These are phyloP conservation scores for Mucor sp. DNA, from an alignment of 371 early-diverging fungal species.

Conservation along the genomic window DNA sequence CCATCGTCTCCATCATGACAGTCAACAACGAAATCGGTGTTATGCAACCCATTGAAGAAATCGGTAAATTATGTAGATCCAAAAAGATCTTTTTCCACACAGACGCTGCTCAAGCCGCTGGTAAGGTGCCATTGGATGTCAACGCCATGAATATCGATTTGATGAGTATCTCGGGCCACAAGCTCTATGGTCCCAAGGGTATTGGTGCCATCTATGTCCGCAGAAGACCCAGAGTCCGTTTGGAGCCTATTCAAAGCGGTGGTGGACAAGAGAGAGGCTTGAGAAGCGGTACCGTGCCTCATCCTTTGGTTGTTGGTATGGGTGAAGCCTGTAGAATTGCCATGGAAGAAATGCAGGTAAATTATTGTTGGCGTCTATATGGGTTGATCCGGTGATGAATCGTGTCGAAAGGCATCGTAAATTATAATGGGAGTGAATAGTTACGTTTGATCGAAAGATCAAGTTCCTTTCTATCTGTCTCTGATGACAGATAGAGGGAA, in stretches of 20 bases:
- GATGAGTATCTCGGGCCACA: conserved; percentile 98
- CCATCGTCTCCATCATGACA: conserved; percentile 96
- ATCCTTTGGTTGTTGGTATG: conserved; percentile 95
- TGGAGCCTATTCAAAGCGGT: conserved; percentile 94
- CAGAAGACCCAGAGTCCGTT: conserved; percentile 94
- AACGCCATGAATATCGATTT: conserved; percentile 96
- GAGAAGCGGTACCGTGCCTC: conserved; percentile 97
- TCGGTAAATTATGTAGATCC: conserved; percentile 88
- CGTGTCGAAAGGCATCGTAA: conserved; percentile 32
- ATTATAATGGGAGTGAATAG: conserved; percentile 31
- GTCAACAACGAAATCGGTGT: conserved; percentile 99
- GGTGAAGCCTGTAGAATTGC: conserved; percentile 96
- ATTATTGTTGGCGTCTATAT: conserved; percentile 7
- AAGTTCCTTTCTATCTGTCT: neutral
- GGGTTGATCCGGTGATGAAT: conserved; percentile 29
- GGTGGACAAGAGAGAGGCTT: conserved; percentile 99
- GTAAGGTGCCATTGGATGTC: conserved; percentile 98
- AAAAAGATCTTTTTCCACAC: conserved; percentile 96
- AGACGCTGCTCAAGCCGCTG: conserved; percentile 99
- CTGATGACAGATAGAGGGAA: neutral
- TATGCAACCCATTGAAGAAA: conserved; percentile 95
- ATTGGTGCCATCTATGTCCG: conserved; percentile 97
- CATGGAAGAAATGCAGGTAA: conserved; percentile 85
- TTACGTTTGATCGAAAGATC: conserved; percentile 11
- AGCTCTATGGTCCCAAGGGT: conserved; percentile 99